Percentiles rank a stretch among this genome's conserved stretches.
Evolutionary conservation across 1,139 yeast genomes (phyloP).

Genomic region (Meyerozyma smithsonii): DNA sequence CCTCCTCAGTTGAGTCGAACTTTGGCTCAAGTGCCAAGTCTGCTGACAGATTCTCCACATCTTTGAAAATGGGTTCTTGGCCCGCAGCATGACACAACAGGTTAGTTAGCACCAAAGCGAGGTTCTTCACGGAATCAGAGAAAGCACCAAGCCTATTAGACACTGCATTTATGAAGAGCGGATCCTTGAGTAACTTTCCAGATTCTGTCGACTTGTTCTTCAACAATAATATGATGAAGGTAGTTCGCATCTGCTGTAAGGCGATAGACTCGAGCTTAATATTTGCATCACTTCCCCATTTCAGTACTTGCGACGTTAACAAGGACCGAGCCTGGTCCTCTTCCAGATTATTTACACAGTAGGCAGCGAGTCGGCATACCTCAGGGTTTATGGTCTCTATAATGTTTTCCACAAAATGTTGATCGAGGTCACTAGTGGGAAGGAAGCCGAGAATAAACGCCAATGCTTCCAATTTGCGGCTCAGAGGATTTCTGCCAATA

Average conservation of each 20-base stretch:
- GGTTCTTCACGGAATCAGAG: constrained; percentile 34
- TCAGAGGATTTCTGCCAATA: not conserved
- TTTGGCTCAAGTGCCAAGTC: not conserved
- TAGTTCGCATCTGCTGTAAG: constrained; percentile 32
- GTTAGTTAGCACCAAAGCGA: constrained; percentile 47
- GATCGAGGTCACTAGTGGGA: constrained; percentile 11
- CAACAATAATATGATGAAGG: constrained; percentile 26
- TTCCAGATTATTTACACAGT: constrained; percentile 8
- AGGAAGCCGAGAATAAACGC: constrained; percentile 6
- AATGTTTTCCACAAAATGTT: constrained; percentile 15
- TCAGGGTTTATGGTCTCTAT: constrained; percentile 10
- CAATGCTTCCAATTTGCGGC: constrained; percentile 5
- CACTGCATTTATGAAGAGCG: constrained; percentile 35
- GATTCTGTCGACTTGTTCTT: constrained; percentile 12
- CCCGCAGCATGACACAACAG: constrained; percentile 32
- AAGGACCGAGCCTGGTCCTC: constrained; percentile 7
- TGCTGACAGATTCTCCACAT: not conserved
- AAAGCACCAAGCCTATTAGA: constrained; percentile 42
- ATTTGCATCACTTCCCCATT: constrained; percentile 28
- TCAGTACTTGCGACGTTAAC: constrained; percentile 12
- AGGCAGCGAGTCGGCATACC: constrained; percentile 15
- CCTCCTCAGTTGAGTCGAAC: constrained; percentile 4
- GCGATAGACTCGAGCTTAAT: constrained; percentile 32
- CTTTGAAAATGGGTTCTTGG: constrained; percentile 34
- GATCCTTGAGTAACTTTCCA: constrained; percentile 19